Conservation (phyloP, 129 eudicot genomes). For the Lonicera japonica region DNA sequence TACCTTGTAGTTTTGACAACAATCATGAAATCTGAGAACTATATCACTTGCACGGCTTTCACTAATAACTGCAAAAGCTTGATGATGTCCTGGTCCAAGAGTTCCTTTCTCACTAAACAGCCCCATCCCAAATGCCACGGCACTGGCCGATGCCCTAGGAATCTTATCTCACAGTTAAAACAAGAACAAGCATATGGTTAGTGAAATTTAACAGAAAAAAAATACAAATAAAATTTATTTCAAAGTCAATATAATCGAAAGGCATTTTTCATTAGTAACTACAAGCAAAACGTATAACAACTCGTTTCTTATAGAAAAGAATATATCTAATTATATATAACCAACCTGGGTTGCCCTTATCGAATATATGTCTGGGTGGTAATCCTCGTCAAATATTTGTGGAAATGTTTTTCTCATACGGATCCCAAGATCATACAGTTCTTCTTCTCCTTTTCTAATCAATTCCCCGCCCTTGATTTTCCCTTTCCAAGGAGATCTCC, state of each 20-base stretch:
- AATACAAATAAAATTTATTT: constrained; percentile 4
- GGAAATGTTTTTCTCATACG: constrained; percentile 67
- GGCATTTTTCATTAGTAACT: too few species aligned
- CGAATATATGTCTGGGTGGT: constrained; percentile 79
- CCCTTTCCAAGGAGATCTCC: constrained; percentile 96
- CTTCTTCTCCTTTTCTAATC: constrained; percentile 72
- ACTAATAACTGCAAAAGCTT: constrained; percentile 87
- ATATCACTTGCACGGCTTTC: constrained; percentile 97
- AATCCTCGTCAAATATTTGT: constrained; percentile 51
- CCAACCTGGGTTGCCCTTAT: constrained; percentile 86
- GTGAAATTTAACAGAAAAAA: constrained; percentile 9
- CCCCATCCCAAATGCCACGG: constrained; percentile 98
- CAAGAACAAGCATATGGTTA: background rate
- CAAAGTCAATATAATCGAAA: constrained; percentile 1
- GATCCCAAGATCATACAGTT: constrained; percentile 71
- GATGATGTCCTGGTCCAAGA: constrained; percentile 78
- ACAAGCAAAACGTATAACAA: too few species aligned
- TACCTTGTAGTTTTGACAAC: constrained; percentile 98
- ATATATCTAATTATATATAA: background rate
- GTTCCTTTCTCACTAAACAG: constrained; percentile 78
- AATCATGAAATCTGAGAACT: constrained; percentile 82
- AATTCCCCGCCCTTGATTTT: constrained; percentile 83
- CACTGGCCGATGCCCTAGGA: constrained; percentile 98
- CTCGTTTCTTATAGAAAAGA: background rate
- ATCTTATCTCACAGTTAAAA: constrained; percentile 31